These are phyloP conservation scores for Kitagawia praeruptora DNA, from an alignment of 129 eudicot genomes.

Conservation along the genomic window DNA sequence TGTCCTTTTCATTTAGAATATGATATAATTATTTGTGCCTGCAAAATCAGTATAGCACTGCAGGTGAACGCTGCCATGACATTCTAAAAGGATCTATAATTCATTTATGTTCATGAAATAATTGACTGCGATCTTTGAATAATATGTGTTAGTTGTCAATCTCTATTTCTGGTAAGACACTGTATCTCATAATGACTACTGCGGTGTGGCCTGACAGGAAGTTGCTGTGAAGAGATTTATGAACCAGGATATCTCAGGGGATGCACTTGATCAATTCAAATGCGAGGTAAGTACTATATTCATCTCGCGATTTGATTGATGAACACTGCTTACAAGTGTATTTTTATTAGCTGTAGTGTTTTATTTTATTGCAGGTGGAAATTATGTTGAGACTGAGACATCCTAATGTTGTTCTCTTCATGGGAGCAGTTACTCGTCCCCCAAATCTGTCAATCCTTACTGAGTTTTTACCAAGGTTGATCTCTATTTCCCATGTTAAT, in stretches of 20 bases:
- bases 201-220: slow-evolving; percentile 52
- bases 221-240: slow-evolving; percentile 95
- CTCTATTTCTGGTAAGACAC: background rate
- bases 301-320: slow-evolving; percentile 10
- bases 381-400: slow-evolving; percentile 95
- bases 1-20: background rate
- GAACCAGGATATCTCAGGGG: slow-evolving; percentile 84
- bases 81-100: background rate
- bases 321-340: background rate
- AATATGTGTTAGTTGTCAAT: background rate
- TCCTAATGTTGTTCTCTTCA: slow-evolving; percentile 98
- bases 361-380: slow-evolving; percentile 62
- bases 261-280: slow-evolving; percentile 80
- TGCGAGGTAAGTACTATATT: slow-evolving; percentile 58
- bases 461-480: slow-evolving; percentile 89
- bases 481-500: background rate
- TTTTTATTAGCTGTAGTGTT: background rate
- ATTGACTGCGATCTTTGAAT: background rate
- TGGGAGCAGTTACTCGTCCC: slow-evolving; percentile 97
- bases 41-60: background rate
- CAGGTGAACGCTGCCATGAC: background rate
- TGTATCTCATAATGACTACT: slow-evolving; percentile 5
- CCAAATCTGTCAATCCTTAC: slow-evolving; percentile 94
- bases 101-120: background rate
- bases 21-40: background rate